Base-by-base conservation (phyloP, 2,329 filamentous ascomycete species). In the Curvularia eragrostidis region DNA sequence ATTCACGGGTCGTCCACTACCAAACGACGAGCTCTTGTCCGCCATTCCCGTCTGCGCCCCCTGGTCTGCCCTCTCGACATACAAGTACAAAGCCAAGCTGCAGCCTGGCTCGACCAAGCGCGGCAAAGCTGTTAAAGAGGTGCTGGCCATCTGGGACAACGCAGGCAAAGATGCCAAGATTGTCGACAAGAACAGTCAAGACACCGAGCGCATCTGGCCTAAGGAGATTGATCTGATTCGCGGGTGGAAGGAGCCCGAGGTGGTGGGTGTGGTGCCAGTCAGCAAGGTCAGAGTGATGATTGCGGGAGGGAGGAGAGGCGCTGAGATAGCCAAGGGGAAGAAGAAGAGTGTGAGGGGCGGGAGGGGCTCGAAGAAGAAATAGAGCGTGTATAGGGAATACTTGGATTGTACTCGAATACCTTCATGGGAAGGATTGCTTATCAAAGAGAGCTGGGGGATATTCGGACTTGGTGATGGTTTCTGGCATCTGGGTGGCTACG, bases 81-180 rank as follows among this genome's bases (percentile, higher is more conserved):
- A 90, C 78, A 97, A 97, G 78, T 98, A 97, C 82, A 96, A 96
- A 77, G 91, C 89, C 52, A 99, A 99, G 81, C 77, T 99, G 68
- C 95, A 98, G 78, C 95, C 95, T 0, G 95, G 95, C 0, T 79
- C 87, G 0, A 84, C 89, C 63, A 99, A 98, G 83, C 97, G 97
- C 80, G 94, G 95, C 9, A 98, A 97, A 75, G 93, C 93, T 0
- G 87, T 97, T 47, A 91, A 91, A 74, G 94, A 98, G 77, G 89
- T 98, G 30, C 78, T 98, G n/a, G 87, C 89, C 48, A 85, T 85
- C 58, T 97, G 94, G 93, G 84, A 89, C 63, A 77, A 82, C 19
- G 91, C 87, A 48, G 85, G 87, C 6, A 82, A 80, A 52, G 82
- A 82, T 48, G 62, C 72, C 7, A 78, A 76, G 59, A 77, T 75